phyloP scores from a whole-genome alignment of 2,329 filamentous ascomycete genomes.

The Aciculosporium take region DNA sequence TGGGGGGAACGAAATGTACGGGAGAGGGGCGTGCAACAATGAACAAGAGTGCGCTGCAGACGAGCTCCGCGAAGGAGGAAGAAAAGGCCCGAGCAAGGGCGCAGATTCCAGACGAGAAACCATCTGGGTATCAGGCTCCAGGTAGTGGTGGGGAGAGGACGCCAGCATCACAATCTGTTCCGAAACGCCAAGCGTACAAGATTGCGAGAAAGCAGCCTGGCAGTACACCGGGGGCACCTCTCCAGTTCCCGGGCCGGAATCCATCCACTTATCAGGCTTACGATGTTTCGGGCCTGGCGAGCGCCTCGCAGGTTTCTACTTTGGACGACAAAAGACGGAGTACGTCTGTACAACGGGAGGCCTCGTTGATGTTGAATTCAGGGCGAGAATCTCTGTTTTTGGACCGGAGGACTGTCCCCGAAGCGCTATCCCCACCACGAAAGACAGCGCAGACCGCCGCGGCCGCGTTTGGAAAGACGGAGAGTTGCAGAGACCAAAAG shows the following conservation, averaged over 20 bases:
- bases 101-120: neutral
- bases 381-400: constrained; percentile 11
- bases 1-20: neutral
- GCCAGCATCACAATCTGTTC: neutral
- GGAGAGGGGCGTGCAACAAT: neutral
- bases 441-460: neutral
- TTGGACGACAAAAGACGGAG: constrained; percentile 7
- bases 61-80: constrained; percentile 2
- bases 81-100: neutral
- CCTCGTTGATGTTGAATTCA: constrained; percentile 11
- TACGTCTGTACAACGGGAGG: constrained; percentile 14
- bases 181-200: constrained; percentile 3
- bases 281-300: constrained; percentile 5
- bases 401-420: constrained; percentile 10
- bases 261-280: constrained; percentile 8
- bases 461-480: neutral
- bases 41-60: neutral
- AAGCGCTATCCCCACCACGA: constrained; percentile 12
- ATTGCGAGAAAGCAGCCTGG: constrained; percentile 9
- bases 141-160: neutral
- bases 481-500: neutral
- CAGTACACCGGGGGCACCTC: neutral
- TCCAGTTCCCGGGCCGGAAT: neutral
- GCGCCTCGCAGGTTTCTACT: neutral
- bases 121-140: neutral